A percentile compares a stretch with the other conserved stretches of the same genome.
These are phyloP conservation scores for Sphagnum contortum DNA, from an alignment of 225 moss, liverwort and hornwort genomes.

Conservation along the genomic window DNA sequence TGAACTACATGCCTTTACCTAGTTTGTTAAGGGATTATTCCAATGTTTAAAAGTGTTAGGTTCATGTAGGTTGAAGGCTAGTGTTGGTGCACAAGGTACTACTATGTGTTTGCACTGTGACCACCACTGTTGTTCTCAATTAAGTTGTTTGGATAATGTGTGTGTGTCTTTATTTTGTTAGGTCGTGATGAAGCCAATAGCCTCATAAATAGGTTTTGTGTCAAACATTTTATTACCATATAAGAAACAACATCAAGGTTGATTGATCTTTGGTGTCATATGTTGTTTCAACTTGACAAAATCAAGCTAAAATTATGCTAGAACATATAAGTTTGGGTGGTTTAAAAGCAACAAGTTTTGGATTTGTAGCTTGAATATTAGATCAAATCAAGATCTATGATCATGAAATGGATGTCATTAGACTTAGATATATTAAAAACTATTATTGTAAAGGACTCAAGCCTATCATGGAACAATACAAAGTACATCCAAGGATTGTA, in stretches of 20 bases:
- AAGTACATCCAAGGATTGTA: slow-evolving; percentile 7
- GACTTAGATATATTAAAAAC: not conserved
- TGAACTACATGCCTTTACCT: too few relatives aligned
- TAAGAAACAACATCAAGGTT: too few relatives aligned
- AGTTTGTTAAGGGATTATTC: too few relatives aligned
- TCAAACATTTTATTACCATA: too few relatives aligned
- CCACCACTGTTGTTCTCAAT: slow-evolving; percentile 34
- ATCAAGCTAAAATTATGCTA: not conserved
- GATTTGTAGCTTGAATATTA: not conserved
- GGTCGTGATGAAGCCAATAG: too few relatives aligned
- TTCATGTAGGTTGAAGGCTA: too few relatives aligned
- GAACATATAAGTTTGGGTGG: not conserved
- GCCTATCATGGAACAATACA: slow-evolving; percentile 1
- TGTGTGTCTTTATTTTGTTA: too few relatives aligned
- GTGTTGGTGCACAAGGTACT: slow-evolving; percentile 34
- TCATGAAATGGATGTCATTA: not conserved
- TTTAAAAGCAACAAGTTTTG: not conserved
- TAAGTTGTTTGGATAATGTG: slow-evolving; percentile 29
- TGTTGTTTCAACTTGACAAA: not conserved
- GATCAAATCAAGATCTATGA: not conserved
- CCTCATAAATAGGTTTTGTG: too few relatives aligned
- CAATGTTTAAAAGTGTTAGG: too few relatives aligned
- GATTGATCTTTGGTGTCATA: not conserved
- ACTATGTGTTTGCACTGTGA: slow-evolving; percentile 40
- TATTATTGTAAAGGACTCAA: too few relatives aligned